These are phyloP conservation scores for Fusarium sp. DNA, from an alignment of 2,329 filamentous ascomycete species.

Conservation along the genomic window DNA sequence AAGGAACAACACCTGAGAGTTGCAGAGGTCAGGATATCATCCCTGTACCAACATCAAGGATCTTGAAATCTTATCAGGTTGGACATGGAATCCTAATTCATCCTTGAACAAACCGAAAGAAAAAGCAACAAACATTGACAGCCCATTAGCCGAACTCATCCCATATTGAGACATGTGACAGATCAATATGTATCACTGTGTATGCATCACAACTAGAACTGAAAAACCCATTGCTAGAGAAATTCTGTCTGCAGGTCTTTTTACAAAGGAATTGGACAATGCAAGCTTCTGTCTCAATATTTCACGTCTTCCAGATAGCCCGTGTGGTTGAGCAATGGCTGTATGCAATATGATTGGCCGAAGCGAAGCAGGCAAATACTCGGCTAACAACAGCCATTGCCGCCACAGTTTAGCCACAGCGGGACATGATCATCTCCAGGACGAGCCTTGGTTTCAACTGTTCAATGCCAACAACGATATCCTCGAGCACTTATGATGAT, in stretches of 20 bases:
- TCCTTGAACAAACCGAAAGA: not conserved
- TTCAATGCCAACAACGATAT: conserved; percentile 39
- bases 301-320: not conserved
- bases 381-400: conserved; percentile 36
- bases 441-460: conserved; percentile 42
- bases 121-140: not conserved
- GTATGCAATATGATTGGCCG: not conserved
- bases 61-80: not conserved
- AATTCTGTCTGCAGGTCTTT: not conserved
- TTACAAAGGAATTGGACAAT: not conserved
- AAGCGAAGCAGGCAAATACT: conserved; percentile 38
- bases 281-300: not conserved
- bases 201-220: not conserved
- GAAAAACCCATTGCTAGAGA: not conserved
- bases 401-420: conserved; percentile 45
- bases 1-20: not conserved
- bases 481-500: conserved; percentile 27
- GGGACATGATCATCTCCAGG: conserved; percentile 43
- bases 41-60: not conserved
- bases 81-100: not conserved
- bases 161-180: not conserved
- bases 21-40: not conserved
- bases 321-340: not conserved
- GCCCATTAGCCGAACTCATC: not conserved
- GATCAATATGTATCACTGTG: not conserved